Base-by-base conservation (phyloP, 192 early-diverging fungal genomes). In the Coemansia javaensis region DNA sequence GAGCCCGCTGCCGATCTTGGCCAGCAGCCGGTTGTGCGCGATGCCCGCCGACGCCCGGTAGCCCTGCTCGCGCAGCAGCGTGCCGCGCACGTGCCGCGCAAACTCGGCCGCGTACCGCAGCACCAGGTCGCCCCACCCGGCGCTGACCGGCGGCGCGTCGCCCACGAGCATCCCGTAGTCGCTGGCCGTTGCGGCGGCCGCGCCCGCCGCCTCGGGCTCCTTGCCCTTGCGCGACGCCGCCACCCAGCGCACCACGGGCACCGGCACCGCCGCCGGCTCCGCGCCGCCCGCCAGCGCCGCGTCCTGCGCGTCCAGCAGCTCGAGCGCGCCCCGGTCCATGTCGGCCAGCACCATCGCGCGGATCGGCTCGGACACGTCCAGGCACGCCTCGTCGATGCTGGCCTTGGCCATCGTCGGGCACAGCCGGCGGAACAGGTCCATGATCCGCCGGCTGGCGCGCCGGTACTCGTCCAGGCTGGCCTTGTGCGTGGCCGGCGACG, bases 391-490 rank as follows among this genome's bases (percentile, higher is more conserved):
- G 50, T 98, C 94, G 6, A 88, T 56, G 12, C 88, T 86, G 23
- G 85, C 86, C 36, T 85, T 84, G 59, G 86, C 78, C 33, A 85
- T 74, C 1, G 66, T 80, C 11, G 75, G 65, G 40, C 79, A 80
- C 25, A 77, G 58, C 3, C 68, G 74, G 37, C 65, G 49, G 47
- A 92, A 77, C 6, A 93, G 75, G 1, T 64, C 56, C 66, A 96
- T 89, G 48, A 96, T 88, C 32, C 75, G 59, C 30, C 67, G 68
- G 35, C 81, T 84, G 17, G 89, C 87, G 12, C 74, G 63, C 37
- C 91, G 78, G 64, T 92, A 95, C 14, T 79, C 80, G 24, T 93
- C 85, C 32, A 95, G 64, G 9, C 87, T 88, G 22, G 90, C 91
- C 60, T 98, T 98, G 73, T 98, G 94, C 2, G 90, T 88, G 33